A percentile compares a stretch with the other conserved stretches of the same genome.
These are phyloP conservation scores for Sugiyamaella castrensis DNA, from an alignment of 1,139 yeast genomes.

Conservation along the genomic window DNA sequence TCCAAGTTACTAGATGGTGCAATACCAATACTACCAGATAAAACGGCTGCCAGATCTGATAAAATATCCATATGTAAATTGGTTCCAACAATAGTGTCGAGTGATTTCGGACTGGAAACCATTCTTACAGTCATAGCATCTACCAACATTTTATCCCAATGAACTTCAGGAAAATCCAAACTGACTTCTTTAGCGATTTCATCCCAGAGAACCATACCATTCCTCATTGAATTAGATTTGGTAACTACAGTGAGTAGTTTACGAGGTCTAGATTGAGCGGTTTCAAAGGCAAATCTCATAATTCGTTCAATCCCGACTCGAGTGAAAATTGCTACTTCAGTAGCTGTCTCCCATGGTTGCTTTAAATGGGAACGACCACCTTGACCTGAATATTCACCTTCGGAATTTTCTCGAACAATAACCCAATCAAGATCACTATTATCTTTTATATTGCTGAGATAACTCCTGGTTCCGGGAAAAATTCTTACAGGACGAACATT, in stretches of 20 bases:
- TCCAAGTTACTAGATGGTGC: slow-evolving; percentile 99
- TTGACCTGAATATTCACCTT: slow-evolving; percentile 93
- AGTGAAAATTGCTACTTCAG: slow-evolving; percentile 94
- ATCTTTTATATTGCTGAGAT: slow-evolving; percentile 57
- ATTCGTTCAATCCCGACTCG: slow-evolving; percentile 93
- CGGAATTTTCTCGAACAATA: slow-evolving; percentile 95
- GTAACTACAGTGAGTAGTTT: slow-evolving; percentile 60
- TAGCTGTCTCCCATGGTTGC: slow-evolving; percentile 30
- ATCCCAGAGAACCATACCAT: slow-evolving; percentile 75
- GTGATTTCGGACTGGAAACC: slow-evolving; percentile 58
- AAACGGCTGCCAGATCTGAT: slow-evolving; percentile 94
- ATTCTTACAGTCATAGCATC: slow-evolving; percentile 11
- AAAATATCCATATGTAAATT: slow-evolving; percentile 95
- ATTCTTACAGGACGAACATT: slow-evolving; percentile 72
- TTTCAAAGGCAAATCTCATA: slow-evolving; percentile 92
- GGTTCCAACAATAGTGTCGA: slow-evolving; percentile 97
- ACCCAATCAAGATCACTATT: slow-evolving; percentile 86
- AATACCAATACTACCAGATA: slow-evolving; percentile 95
- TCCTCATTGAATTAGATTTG: slow-evolving; percentile 97
- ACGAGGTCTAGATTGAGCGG: slow-evolving; percentile 76
- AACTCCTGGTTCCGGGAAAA: slow-evolving; percentile 4
- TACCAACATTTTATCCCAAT: slow-evolving; percentile 47
- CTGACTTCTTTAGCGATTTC: slow-evolving; percentile 85
- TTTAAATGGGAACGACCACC: slow-evolving; percentile 13
- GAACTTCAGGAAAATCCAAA: slow-evolving; percentile 84